Evolutionary conservation across 805 yeast genomes (phyloP).

Genomic region (Limtongia smithiae): DNA sequence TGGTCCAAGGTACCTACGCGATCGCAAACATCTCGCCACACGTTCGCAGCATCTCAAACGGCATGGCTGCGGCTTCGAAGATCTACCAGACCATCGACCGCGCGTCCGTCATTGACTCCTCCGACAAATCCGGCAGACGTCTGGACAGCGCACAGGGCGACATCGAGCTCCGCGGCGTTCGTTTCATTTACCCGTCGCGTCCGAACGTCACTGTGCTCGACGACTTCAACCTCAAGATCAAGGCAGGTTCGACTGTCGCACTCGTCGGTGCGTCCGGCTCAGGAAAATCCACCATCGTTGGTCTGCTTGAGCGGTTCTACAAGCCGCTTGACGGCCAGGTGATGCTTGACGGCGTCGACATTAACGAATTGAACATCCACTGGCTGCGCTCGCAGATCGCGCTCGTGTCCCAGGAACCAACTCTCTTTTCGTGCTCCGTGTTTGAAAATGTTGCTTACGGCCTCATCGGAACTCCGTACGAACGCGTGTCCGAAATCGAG

Average conservation of each 20-base stretch:
- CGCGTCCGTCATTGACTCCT: constrained; percentile 39
- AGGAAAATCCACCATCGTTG: constrained; percentile 46
- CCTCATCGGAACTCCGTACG: constrained; percentile 39
- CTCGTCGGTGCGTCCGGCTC: constrained; percentile 81
- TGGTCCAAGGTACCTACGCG: constrained; percentile 25
- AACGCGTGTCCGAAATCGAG: constrained; percentile 39
- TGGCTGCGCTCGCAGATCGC: constrained; percentile 54
- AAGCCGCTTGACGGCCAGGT: constrained; percentile 52
- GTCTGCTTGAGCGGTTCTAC: constrained; percentile 55
- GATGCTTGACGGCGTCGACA: constrained; percentile 46
- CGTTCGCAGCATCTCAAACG: constrained; percentile 39
- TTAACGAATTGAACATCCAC: constrained; percentile 49
- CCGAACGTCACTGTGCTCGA: constrained; percentile 34
- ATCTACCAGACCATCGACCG: constrained; percentile 43
- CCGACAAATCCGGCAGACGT: constrained; percentile 29
- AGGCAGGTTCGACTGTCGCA: constrained; percentile 82
- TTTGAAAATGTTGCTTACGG: constrained; percentile 80
- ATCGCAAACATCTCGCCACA: constrained; percentile 42
- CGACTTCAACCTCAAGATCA: constrained; percentile 39
- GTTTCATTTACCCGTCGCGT: constrained; percentile 37
- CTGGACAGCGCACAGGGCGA: constrained; percentile 41
- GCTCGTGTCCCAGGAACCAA: constrained; percentile 57
- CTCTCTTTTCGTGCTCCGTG: constrained; percentile 72
- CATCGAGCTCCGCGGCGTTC: constrained; percentile 31
- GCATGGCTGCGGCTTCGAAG: constrained; percentile 40